Base-by-base conservation (phyloP, 2,329 filamentous ascomycete genomes). In the Thielaviopsis populi region DNA sequence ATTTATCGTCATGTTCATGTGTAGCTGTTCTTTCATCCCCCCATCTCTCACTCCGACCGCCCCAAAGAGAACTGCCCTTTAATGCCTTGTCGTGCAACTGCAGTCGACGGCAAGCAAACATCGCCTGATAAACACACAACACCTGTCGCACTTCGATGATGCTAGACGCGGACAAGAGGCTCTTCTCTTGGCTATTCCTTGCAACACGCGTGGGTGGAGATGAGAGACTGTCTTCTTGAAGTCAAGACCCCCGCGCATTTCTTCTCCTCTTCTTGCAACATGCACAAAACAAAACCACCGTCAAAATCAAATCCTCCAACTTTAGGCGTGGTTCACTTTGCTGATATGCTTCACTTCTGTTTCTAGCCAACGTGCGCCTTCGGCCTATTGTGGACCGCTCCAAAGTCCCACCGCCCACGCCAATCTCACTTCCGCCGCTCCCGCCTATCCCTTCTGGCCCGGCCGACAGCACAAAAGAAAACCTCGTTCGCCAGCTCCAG, bases 331-430 rank as follows among this genome's bases (percentile, higher is more conserved):
- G 27, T 37, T 56, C 43, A 17, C 43, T 40, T 24, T 40, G 43
- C 43, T 40, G 40, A 46, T 60, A 43, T 60, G 13, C 46, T 41
- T 37, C 30, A 48, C 33, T 24, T 30, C 60, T 19, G 17, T 15
- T 37, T 42, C n/a, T 62, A 65, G 64, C 42, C 54, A 67, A 65
- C n/a, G 40, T 66, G n/a, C 63, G 62, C 33, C 22, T 50, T 17
- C 66, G 65, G 33, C 59, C 65, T 19, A 73, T 70, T 67, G 68
- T 76, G 68, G 71, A 75, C 63, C 78, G 79, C 22, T 77, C 79
- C 68, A 75, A 83, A 66, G 75, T 83, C 13, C 81, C 81, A n/a
- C 76, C 79, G 46, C 76, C 81, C 54, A 84, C 82, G 7, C 79
- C 80, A 22, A 70, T 84, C 68, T 75, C 72, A 67, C 75, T 84